phyloP scores from a whole-genome alignment of 495 filamentous ascomycete genomes.

The Lophium mytilinum region DNA sequence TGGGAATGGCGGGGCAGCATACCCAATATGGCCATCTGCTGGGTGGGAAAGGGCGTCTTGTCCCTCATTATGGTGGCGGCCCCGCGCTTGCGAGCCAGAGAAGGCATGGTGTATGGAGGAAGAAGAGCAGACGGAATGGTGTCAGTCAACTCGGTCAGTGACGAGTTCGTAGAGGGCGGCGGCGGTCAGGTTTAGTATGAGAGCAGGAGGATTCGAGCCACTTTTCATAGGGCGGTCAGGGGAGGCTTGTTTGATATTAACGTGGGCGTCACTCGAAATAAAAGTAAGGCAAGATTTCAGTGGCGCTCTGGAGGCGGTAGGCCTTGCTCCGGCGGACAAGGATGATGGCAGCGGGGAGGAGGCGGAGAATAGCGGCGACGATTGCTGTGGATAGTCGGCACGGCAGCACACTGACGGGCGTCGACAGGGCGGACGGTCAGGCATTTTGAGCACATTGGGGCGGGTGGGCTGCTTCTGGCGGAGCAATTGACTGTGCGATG shows the following conservation, averaged over 20 bases:
- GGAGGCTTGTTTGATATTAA: constrained; percentile 20
- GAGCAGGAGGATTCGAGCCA: neutral
- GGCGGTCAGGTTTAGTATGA: too few species aligned
- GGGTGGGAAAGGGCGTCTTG: constrained; percentile 21
- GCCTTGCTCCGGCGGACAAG: constrained; percentile 15
- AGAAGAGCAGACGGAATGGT: neutral
- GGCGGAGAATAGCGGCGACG: constrained; percentile 18
- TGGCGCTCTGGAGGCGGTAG: constrained; percentile 25
- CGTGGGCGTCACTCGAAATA: constrained; percentile 22
- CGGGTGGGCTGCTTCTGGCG: too few species aligned
- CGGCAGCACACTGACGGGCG: too few species aligned
- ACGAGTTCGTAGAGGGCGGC: too few species aligned
- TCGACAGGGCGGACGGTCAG: constrained; percentile 21
- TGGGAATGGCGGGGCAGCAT: neutral
- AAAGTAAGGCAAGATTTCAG: constrained; percentile 21
- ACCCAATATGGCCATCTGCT: constrained; percentile 24
- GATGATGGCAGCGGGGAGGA: constrained; percentile 22
- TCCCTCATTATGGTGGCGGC: constrained; percentile 7
- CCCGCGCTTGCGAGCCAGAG: constrained; percentile 14
- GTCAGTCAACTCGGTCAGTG: too few species aligned
- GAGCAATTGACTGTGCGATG: too few species aligned
- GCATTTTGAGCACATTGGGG: constrained; percentile 13
- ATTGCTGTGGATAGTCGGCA: constrained; percentile 10
- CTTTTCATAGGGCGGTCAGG: constrained; percentile 8
- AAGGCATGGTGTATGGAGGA: constrained; percentile 1